Base-by-base conservation (phyloP, 176 grass and related monocot species). In the Triticum urartu region DNA sequence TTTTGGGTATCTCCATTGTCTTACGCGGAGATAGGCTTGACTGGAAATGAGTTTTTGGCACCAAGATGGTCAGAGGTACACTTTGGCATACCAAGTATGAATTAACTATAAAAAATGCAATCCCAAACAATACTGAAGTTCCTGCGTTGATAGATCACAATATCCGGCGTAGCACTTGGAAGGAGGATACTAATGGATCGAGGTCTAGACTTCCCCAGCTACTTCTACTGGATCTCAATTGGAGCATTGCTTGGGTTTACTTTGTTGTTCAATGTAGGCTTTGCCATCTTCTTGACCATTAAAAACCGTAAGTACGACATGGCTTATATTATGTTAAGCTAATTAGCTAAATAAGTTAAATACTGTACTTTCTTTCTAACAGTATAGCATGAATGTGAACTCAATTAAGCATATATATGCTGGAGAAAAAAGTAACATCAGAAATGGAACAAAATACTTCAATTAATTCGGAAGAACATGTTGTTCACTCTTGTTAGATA, bases 1-100 rank as follows among this genome's bases (percentile, higher is more conserved):
- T 98, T 95, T 88, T 95, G 95, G 95, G 11, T 95, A 68, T 94
- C 95, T 72, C 95, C 93, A 78, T 65, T 95, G 58, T 86, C 95
- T 11, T 95, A 95, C 38, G 75, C 89, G 70, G 95, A 98, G 83
- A 92, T 98, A 85, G 89, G 85, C 69, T 82, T 98, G 66, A 79
- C 93, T 73, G 77, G 90, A 78, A 98, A 98, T 84, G 95, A 98
- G 90, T 95, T 98, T 82, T 79, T 86, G 60, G 87, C 95, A 82
- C 72, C 91, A 36, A 91, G 95, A 95, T 98, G 95, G 93, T 83
- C 91, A 64, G 88, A 95, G 89, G 95, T 98, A 80, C 83, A 43
- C 30, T 54, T 36, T 64, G 64, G 21, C 39, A 85, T 68, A 75
- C 15, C 11, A 56, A 54, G 13, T 42, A 14, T 66, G 77, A 72